Conservation (phyloP, 805 yeast species). For the Teunomyces aglyptinius region DNA sequence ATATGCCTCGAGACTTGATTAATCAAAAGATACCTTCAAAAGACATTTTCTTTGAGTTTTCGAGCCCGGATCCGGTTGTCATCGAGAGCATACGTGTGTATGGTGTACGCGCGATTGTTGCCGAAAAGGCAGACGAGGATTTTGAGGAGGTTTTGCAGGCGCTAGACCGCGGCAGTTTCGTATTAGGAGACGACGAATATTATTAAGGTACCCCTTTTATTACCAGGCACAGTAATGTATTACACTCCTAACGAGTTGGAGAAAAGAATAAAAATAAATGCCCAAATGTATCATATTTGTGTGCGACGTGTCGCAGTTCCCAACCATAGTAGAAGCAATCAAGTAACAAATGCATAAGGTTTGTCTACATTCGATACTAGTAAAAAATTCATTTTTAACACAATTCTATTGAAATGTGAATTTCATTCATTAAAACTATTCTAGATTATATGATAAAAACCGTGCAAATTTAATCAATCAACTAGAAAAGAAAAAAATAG, state of each 20-base stretch:
- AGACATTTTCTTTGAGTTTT: slow-evolving; percentile 33
- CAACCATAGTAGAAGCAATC: no score
- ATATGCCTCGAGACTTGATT: slow-evolving; percentile 32
- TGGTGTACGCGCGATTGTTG: slow-evolving; percentile 29
- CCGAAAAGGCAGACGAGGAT: slow-evolving; percentile 13
- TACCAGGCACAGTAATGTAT: not conserved
- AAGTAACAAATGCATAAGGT: no score
- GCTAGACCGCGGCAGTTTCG: not conserved
- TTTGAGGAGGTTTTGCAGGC: slow-evolving; percentile 1
- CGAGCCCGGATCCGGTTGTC: not conserved
- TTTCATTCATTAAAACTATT: not conserved
- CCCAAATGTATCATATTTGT: no score
- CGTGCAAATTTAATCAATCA: slow-evolving; percentile 2
- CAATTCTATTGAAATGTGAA: no score
- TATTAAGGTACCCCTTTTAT: not conserved
- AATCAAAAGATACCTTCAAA: slow-evolving; percentile 29
- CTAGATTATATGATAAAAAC: not conserved
- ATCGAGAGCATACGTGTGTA: slow-evolving; percentile 22
- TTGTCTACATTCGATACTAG: no score
- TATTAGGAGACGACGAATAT: slow-evolving; percentile 1
- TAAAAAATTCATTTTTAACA: no score
- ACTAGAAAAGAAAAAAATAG: not conserved
- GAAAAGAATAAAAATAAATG: no score
- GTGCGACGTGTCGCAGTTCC: no score
- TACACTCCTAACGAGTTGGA: not conserved